Base-by-base conservation (phyloP, 192 early-diverging fungal species). In the Mortierella alpina region DNA sequence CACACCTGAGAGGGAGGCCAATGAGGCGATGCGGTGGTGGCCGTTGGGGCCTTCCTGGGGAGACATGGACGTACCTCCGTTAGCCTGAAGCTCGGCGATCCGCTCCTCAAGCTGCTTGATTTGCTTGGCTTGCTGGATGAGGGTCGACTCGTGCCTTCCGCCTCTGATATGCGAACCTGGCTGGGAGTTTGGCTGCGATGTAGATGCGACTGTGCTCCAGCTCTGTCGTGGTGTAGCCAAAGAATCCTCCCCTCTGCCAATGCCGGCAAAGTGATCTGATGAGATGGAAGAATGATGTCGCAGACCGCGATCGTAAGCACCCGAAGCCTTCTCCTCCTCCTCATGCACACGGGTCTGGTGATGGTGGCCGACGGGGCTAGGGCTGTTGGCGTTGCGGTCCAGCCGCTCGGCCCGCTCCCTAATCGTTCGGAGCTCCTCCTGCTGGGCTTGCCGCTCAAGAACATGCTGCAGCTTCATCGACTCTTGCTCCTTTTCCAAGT, bases 41-140 rank as follows among this genome's bases (percentile, higher is more conserved):
- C 52, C 59, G n/a, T 52, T 66, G 31, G 31, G 31, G 49, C 63
- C 68, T 47, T 60, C 62, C 10, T 49, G 59, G 47, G 59, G 56
- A 12, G 46, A 52, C 65, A n/a, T 23, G n/a, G 65, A 58, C 44
- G 82, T 42, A 51, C 66, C 61, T 55, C 40, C 57, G n/a, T 47
- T 52, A 42, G 23, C 68, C 48, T 85, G 79, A 17, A 85, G 57
- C 48, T 85, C 84, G 11, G 71, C 44, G 44, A 82, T 72, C 49
- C 61, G 45, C 20, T 85, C 84, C 49, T 82, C 74, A 7, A 82
- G 58, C 15, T 73, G 4, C 68, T 85, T 85, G 56, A 85, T 82
- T 12, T 78, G 62, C 44, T 60, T 73, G 46, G 67, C 72, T 40
- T 82, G 84, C 39, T 78, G 63, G 50, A 73, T 70, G 22, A 84